These are phyloP conservation scores for Talaromyces sp. DNA, from an alignment of 2,329 filamentous ascomycete genomes.

Conservation along the genomic window DNA sequence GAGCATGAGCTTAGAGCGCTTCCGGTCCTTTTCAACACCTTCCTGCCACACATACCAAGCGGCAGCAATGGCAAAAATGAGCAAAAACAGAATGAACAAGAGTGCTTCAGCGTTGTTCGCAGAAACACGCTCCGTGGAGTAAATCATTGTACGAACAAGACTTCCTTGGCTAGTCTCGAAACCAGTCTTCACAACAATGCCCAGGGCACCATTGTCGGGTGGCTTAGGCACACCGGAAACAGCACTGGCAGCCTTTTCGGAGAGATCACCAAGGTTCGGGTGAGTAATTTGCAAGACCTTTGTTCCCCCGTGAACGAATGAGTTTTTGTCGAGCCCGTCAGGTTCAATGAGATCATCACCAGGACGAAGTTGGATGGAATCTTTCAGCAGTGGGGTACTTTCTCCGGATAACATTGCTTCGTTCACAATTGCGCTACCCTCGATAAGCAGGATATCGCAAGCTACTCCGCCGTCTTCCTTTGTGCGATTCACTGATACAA, in stretches of 20 bases:
- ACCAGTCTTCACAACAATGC: slow-evolving; percentile 92
- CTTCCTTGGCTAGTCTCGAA: slow-evolving; percentile 98
- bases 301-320: slow-evolving; percentile 94
- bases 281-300: slow-evolving; percentile 96
- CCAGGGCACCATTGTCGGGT: slow-evolving; percentile 90
- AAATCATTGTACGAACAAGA: slow-evolving; percentile 98
- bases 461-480: slow-evolving; percentile 97
- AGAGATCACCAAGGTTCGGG: slow-evolving; percentile 67
- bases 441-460: slow-evolving; percentile 92
- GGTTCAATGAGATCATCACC: slow-evolving; percentile 74
- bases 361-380: slow-evolving; percentile 87
- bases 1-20: slow-evolving; percentile 92
- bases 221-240: slow-evolving; percentile 75
- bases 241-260: slow-evolving; percentile 60
- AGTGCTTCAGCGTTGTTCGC: slow-evolving; percentile 95
- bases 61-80: slow-evolving; percentile 92
- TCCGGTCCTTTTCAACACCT: slow-evolving; percentile 88
- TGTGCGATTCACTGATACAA: slow-evolving; percentile 86
- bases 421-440: slow-evolving; percentile 95
- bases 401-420: slow-evolving; percentile 99
- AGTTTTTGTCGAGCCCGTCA: slow-evolving; percentile 92
- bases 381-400: slow-evolving; percentile 93
- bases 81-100: slow-evolving; percentile 94
- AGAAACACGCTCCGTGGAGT: slow-evolving; percentile 97
- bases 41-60: slow-evolving; percentile 99